A percentile compares a stretch with the other conserved stretches of the same genome.
Evolutionary conservation across 2,329 filamentous ascomycete genomes (phyloP).

Genomic region (Alternaria brassicicola): DNA sequence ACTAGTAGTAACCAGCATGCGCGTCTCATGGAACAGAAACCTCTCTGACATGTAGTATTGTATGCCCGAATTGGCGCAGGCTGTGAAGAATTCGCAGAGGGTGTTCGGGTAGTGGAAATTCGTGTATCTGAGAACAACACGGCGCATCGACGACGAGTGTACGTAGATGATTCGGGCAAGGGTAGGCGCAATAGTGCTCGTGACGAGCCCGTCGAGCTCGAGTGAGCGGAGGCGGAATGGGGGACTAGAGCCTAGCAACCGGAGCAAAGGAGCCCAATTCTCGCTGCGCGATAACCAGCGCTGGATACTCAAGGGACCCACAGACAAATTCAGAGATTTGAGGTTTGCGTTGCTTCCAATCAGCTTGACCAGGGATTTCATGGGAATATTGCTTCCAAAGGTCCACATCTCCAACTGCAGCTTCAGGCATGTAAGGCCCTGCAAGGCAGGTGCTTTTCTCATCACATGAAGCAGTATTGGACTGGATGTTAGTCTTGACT

Average conservation of each 20-base stretch:
- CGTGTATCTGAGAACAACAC: slow-evolving; percentile 4
- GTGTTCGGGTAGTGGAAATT: slow-evolving; percentile 11
- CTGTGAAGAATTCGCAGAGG: slow-evolving; percentile 6
- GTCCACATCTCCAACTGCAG: slow-evolving; percentile 10
- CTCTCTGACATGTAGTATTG: not conserved
- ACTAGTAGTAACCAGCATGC: not conserved
- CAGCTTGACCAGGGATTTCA: not conserved
- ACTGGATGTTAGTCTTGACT: not conserved
- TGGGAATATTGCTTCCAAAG: not conserved
- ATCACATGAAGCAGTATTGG: not conserved
- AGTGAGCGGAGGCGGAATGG: slow-evolving; percentile 10
- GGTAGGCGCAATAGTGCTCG: slow-evolving; percentile 7
- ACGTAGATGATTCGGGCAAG: slow-evolving; percentile 5
- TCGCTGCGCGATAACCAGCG: not conserved
- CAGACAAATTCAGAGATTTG: not conserved
- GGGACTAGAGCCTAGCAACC: slow-evolving; percentile 1
- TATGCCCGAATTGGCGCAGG: slow-evolving; percentile 2
- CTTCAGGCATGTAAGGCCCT: slow-evolving; percentile 1
- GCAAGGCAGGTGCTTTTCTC: not conserved
- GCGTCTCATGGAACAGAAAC: not conserved
- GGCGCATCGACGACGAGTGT: slow-evolving; percentile 2
- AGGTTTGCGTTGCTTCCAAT: not conserved
- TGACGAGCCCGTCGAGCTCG: slow-evolving; percentile 9
- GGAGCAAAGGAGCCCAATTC: slow-evolving; percentile 4
- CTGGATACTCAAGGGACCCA: not conserved